Conservation (phyloP, 148 eudicot species). For the Cornus suecica region DNA sequence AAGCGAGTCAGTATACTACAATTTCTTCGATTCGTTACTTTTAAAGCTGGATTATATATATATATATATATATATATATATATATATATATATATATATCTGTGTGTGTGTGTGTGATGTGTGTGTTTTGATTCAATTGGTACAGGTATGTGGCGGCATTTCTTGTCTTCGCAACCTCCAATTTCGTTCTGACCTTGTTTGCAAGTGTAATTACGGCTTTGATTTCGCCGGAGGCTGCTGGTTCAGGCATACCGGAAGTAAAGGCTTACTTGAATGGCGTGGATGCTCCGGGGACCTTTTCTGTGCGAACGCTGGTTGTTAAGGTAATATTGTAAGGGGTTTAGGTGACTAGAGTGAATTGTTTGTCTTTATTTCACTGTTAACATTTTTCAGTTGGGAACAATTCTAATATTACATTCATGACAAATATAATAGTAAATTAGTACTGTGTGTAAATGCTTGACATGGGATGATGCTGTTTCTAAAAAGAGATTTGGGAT, state of each 20-base stretch:
- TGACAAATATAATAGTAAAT: too few relatives aligned
- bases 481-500: not conserved
- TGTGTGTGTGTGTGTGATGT: too few relatives aligned
- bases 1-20: conserved; percentile 32
- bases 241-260: conserved; percentile 95
- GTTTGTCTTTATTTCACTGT: not conserved
- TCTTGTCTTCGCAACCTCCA: conserved; percentile 58
- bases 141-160: conserved; percentile 68
- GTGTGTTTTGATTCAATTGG: conserved; percentile 3
- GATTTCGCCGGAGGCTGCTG: conserved; percentile 84
- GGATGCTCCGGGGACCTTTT: conserved; percentile 80
- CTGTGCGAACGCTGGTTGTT: conserved; percentile 63
- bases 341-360: not conserved
- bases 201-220: conserved; percentile 67
- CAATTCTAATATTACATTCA: not conserved
- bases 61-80: not conserved
- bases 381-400: not conserved
- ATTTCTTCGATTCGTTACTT: not conserved
- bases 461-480: not conserved
- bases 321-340: conserved; percentile 50
- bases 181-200: conserved; percentile 72
- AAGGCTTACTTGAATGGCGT: conserved; percentile 98
- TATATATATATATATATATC: not conserved
- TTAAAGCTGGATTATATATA: not conserved
- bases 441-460: not conserved